Conservation (phyloP, 176 grass and related monocot genomes). For the Tillandsia fasciculata region DNA sequence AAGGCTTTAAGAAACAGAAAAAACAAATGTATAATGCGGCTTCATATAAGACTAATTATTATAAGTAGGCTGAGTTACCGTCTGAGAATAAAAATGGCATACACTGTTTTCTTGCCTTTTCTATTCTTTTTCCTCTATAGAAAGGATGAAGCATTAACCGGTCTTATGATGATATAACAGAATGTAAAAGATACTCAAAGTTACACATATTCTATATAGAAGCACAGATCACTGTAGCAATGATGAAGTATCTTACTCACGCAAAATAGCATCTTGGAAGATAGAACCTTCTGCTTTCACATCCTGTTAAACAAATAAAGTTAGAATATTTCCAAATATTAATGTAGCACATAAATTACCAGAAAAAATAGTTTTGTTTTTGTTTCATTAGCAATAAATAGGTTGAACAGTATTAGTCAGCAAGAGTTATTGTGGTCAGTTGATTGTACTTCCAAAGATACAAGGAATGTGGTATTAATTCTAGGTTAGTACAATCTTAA, state of each 20-base stretch:
- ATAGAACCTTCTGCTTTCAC: conserved; percentile 52
- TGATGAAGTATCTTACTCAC: conserved; percentile 69
- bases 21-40: no score
- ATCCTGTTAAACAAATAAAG: conserved; percentile 37
- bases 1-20: no score
- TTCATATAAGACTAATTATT: no score
- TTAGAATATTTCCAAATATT: background rate
- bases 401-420: background rate
- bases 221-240: no score
- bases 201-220: no score
- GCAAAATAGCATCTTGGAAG: conserved; percentile 62
- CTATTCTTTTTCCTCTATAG: no score
- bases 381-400: background rate
- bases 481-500: background rate
- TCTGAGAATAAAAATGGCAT: no score
- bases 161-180: no score
- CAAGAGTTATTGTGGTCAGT: background rate
- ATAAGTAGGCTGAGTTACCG: no score
- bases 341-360: background rate
- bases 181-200: no score
- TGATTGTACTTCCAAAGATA: background rate
- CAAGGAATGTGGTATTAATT: background rate
- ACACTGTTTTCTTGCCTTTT: no score
- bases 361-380: background rate
- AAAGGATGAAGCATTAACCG: no score